Base-by-base conservation (phyloP, 257 asterid genomes). In the Cordia subcordata region DNA sequence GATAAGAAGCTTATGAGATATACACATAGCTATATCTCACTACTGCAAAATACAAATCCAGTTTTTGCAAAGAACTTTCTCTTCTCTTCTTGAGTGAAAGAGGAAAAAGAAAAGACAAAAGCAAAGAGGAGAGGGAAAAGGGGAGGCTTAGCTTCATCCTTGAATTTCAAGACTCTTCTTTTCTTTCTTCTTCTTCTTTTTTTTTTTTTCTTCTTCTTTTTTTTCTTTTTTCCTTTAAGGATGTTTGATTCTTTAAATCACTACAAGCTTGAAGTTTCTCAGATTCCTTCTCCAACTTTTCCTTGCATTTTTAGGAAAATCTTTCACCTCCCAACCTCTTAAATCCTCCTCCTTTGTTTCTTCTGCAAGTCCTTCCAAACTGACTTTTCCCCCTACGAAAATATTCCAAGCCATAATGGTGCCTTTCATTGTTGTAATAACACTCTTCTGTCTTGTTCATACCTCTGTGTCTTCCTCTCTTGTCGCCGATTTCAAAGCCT, bases 131-230 rank as follows among this genome's bases (percentile, higher is more conserved):
- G 67, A 64, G 61, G 58, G 37, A 74, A 85, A 90, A 80, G 87
- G 79, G 80, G 54, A 65, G 63, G 72, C 72, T 83, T 75, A 80
- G 70, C 85, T 81, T 79, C 90, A 77, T 79, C 87, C 87, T 83
- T 90, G 87, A 78, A 71, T 71, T 78, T 79, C 78, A 79, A 87
- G 78, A 67, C 90, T 80, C 55, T 67, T 75, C 63, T 65, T n/a
- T n/a, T n/a, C n/a, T n/a, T n/a, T n/a, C n/a, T n/a, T n/a, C n/a
- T n/a, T n/a, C n/a, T n/a, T n/a, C n/a, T n/a, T n/a, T n/a, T n/a
- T n/a, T n/a, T n/a, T n/a, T n/a, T n/a, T n/a, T n/a, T n/a, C n/a
- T n/a, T n/a, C n/a, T n/a, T n/a, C n/a, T n/a, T n/a, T n/a, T n/a
- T n/a, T n/a, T n/a, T n/a, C n/a, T n/a, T 63, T 8, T 42, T 42